Evolutionary conservation across 805 yeast genomes (phyloP).

Genomic region (Kazachstania psychrophila): DNA sequence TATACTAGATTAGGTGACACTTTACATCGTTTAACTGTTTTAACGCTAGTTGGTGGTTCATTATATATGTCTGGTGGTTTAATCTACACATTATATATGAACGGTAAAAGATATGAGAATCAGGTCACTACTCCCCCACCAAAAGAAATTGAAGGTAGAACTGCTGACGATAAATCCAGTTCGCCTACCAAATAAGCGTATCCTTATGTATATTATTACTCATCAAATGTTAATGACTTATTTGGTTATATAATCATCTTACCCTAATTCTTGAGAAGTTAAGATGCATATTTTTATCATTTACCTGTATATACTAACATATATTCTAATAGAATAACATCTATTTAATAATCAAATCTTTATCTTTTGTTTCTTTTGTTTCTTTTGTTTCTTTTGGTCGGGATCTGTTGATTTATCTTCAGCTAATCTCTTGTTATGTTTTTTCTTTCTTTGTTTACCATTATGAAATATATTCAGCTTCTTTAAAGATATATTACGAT

Average conservation of each 20-base stretch:
- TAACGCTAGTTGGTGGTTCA: constrained; percentile 53
- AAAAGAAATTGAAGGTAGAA: not conserved
- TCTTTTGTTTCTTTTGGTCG: constrained; percentile 6
- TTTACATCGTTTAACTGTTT: constrained; percentile 61
- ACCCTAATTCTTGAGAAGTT: too few species aligned
- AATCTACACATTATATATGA: constrained; percentile 42
- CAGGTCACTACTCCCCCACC: constrained; percentile 17
- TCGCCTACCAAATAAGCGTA: not conserved
- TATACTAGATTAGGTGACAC: constrained; percentile 65
- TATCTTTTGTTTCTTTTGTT: constrained; percentile 2
- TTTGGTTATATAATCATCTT: too few species aligned
- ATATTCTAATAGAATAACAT: constrained; percentile 2
- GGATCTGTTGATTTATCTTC: not conserved
- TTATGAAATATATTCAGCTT: constrained; percentile 28
- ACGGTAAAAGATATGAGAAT: constrained; percentile 43
- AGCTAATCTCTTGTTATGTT: constrained; percentile 2
- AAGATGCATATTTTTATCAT: not conserved
- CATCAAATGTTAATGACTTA: too few species aligned
- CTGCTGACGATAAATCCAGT: not conserved
- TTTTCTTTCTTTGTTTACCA: constrained; percentile 26
- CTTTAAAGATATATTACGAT: constrained; percentile 20
- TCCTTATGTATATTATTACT: too few species aligned
- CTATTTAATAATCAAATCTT: not conserved
- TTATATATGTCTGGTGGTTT: constrained; percentile 45
- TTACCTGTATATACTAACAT: constrained; percentile 3